Conservation (phyloP, 2,329 filamentous ascomycete genomes). For the Cladorrhinum sp. region DNA sequence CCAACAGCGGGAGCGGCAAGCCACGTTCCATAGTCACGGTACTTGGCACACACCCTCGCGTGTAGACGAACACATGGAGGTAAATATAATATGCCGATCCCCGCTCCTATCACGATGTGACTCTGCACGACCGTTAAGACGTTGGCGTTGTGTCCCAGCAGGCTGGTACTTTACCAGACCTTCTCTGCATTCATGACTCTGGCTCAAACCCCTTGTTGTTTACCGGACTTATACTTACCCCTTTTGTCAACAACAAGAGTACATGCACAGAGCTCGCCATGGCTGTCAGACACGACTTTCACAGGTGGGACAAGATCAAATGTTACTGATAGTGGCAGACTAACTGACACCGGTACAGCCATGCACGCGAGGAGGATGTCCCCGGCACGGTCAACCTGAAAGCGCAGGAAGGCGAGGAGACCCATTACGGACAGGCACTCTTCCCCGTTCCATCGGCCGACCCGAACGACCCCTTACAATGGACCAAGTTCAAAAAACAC, state of each 20-base stretch:
- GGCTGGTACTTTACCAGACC: neutral
- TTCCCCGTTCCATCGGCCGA: constrained; percentile 57
- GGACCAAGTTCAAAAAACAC: constrained; percentile 54
- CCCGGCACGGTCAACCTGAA: constrained; percentile 55
- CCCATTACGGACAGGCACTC: constrained; percentile 55
- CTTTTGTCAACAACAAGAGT: neutral
- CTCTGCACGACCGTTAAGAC: neutral
- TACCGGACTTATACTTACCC: neutral
- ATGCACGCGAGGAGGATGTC: constrained; percentile 54
- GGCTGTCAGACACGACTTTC: constrained; percentile 3
- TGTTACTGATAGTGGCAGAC: neutral
- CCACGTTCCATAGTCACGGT: neutral
- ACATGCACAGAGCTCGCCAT: neutral
- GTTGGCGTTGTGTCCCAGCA: neutral
- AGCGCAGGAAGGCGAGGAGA: constrained; percentile 39
- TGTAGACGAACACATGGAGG: neutral
- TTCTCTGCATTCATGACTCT: neutral
- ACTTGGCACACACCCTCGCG: neutral
- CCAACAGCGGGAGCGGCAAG: neutral
- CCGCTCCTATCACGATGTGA: neutral
- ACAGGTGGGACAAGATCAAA: neutral
- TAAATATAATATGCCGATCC: neutral
- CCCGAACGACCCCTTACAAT: constrained; percentile 57
- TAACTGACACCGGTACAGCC: constrained; percentile 35
- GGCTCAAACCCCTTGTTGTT: neutral